Conservation (phyloP, 495 filamentous ascomycete genomes). For the Penicillium antarcticum region DNA sequence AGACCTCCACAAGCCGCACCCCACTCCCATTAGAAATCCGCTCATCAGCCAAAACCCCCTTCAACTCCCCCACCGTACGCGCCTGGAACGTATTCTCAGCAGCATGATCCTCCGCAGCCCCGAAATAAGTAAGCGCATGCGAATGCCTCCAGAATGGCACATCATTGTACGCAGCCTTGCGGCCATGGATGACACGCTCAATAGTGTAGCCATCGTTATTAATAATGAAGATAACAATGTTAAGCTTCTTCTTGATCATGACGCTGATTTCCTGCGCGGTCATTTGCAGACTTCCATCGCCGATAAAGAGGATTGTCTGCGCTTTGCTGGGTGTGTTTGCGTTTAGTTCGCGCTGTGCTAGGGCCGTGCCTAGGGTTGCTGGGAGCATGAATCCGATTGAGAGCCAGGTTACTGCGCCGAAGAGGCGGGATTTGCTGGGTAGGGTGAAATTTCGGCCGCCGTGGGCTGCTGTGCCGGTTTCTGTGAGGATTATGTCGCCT, state of each 20-base stretch:
- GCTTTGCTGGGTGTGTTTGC: slow-evolving; percentile 12
- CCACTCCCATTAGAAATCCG: slow-evolving; percentile 35
- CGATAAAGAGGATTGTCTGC: slow-evolving; percentile 67
- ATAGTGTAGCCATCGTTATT: slow-evolving; percentile 77
- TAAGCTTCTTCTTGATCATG: slow-evolving; percentile 65
- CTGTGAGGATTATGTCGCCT: slow-evolving; percentile 38
- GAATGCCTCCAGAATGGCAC: slow-evolving; percentile 62
- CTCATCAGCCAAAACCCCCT: slow-evolving; percentile 30
- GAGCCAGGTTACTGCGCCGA: slow-evolving; percentile 38
- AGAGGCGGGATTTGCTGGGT: slow-evolving; percentile 24
- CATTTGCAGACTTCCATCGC: slow-evolving; percentile 77
- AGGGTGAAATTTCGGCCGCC: slow-evolving; percentile 31
- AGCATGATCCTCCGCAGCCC: slow-evolving; percentile 31
- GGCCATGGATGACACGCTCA: slow-evolving; percentile 71
- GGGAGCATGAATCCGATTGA: slow-evolving; percentile 49
- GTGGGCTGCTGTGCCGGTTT: slow-evolving; percentile 38
- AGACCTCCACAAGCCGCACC: slow-evolving; percentile 41
- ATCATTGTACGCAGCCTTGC: slow-evolving; percentile 74
- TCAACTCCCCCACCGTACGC: slow-evolving; percentile 35
- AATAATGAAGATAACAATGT: slow-evolving; percentile 71
- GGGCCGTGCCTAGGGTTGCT: slow-evolving; percentile 44
- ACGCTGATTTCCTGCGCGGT: slow-evolving; percentile 76
- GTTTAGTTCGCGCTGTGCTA: slow-evolving; percentile 39
- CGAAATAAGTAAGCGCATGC: slow-evolving; percentile 40
- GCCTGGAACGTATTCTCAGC: slow-evolving; percentile 24